Conservation (phyloP, 805 yeast genomes). For the Cyberlindnera samutprakarnensis region DNA sequence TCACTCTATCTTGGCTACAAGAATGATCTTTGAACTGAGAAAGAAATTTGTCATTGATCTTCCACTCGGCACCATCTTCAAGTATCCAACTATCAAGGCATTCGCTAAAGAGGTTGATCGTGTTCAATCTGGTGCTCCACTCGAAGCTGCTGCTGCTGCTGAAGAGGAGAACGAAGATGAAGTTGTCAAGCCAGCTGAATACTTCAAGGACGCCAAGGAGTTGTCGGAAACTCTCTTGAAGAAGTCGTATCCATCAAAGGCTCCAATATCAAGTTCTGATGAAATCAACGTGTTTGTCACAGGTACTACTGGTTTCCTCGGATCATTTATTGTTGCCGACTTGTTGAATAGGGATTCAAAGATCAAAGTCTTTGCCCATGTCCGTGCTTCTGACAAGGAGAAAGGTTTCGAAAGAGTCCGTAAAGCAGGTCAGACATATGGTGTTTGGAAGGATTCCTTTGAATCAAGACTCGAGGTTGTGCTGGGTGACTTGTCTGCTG, state of each 20-base stretch:
- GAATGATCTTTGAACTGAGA: conserved; percentile 91
- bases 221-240: conserved; percentile 35
- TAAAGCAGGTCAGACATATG: conserved; percentile 73
- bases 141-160: conserved; percentile 30
- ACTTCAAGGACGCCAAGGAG: conserved; percentile 68
- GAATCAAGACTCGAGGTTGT: conserved; percentile 56
- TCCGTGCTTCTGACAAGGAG: conserved; percentile 65
- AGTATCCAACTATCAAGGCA: conserved; percentile 73
- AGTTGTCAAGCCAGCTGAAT: conserved; percentile 34
- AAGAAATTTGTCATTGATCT: conserved; percentile 70
- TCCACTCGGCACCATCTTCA: conserved; percentile 87
- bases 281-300: conserved; percentile 71
- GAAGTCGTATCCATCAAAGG: conserved; percentile 36
- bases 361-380: conserved; percentile 77
- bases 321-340: conserved; percentile 80
- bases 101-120: conserved; percentile 71
- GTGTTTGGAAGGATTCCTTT: conserved; percentile 51
- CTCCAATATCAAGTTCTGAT: conserved; percentile 27
- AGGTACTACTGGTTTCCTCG: conserved; percentile 95
- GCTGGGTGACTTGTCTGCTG: conserved; percentile 70
- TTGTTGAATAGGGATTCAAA: conserved; percentile 50
- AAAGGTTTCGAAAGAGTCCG: conserved; percentile 73
- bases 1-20: conserved; percentile 92
- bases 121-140: conserved; percentile 42
- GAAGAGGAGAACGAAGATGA: too few relatives aligned